Evolutionary conservation across 2,329 filamentous ascomycete genomes (phyloP).

Genomic region (Penicillium palitans): DNA sequence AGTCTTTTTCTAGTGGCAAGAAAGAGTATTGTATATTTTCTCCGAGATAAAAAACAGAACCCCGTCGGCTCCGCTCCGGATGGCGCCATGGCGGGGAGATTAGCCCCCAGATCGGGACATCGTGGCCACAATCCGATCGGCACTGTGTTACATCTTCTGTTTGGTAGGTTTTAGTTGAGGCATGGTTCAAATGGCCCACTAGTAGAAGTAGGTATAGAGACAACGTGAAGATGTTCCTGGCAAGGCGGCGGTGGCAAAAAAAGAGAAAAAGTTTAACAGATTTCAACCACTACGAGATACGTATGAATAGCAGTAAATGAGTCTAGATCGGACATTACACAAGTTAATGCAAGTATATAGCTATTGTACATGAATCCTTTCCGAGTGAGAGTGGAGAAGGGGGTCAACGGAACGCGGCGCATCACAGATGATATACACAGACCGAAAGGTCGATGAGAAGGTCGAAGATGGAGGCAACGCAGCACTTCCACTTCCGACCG

Average conservation of each 20-base stretch:
- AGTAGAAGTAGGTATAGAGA: not conserved
- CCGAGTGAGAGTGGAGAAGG: constrained; percentile 28
- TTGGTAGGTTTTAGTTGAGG: not conserved
- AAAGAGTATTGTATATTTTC: not conserved
- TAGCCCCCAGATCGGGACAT: constrained; percentile 4
- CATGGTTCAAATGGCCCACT: not conserved
- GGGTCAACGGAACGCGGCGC: constrained; percentile 10
- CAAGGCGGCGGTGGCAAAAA: constrained; percentile 24
- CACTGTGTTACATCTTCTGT: not conserved
- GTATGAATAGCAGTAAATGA: not conserved
- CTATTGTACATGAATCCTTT: constrained; percentile 28
- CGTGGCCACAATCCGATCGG: not conserved
- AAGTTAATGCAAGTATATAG: constrained; percentile 26
- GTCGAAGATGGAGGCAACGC: not conserved
- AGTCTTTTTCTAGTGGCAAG: not conserved
- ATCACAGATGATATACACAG: constrained; percentile 26
- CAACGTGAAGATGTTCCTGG: not conserved
- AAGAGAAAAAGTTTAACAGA: not conserved
- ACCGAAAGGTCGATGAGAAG: constrained; percentile 15
- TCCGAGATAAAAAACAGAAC: constrained; percentile 5
- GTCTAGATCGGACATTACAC: constrained; percentile 13
- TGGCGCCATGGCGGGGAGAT: constrained; percentile 29
- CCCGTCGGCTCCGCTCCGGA: constrained; percentile 21
- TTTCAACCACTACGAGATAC: not conserved
- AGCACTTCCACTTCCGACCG: constrained; percentile 3